phyloP scores from a whole-genome alignment of 331 rosid genomes.

The Quercus lobata region DNA sequence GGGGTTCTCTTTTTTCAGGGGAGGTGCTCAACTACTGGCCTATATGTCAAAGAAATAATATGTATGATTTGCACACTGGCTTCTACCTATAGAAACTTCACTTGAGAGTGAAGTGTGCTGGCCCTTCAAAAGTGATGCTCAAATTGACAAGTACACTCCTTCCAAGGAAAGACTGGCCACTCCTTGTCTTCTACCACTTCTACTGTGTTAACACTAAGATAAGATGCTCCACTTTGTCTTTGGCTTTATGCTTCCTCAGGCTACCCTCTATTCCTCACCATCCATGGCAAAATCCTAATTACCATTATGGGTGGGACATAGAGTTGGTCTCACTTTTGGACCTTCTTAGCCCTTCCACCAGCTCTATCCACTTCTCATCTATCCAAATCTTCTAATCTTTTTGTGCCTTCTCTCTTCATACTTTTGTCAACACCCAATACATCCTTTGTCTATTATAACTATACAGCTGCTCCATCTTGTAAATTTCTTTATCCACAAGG shows the following conservation, averaged over 20 bases:
- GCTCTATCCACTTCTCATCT: not conserved
- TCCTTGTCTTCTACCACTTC: conserved; percentile 30
- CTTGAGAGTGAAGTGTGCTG: conserved; percentile 63
- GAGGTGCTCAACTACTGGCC: not conserved
- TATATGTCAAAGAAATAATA: not conserved
- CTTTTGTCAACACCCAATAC: not conserved
- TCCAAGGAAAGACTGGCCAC: conserved; percentile 28
- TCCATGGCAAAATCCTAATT: conserved; percentile 25
- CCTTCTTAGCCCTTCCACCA: conserved; percentile 25
- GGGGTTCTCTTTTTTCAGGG: no score
- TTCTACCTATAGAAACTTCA: conserved; percentile 32
- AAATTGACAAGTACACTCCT: conserved; percentile 34
- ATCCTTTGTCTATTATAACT: not conserved
- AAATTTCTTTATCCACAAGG: not conserved
- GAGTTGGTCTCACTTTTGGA: conserved; percentile 6
- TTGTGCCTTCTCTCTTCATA: not conserved
- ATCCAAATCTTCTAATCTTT: conserved; percentile 13
- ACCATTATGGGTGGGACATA: conserved; percentile 24
- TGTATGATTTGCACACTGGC: not conserved
- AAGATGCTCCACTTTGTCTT: conserved; percentile 45
- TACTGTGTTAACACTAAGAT: not conserved
- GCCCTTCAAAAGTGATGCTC: conserved; percentile 31
- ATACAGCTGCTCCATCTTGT: not conserved
- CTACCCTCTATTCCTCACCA: conserved; percentile 23
- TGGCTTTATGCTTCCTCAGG: conserved; percentile 38